Conservation (phyloP, 1,139 yeast species). For the Yamadazyma membranifaciens region DNA sequence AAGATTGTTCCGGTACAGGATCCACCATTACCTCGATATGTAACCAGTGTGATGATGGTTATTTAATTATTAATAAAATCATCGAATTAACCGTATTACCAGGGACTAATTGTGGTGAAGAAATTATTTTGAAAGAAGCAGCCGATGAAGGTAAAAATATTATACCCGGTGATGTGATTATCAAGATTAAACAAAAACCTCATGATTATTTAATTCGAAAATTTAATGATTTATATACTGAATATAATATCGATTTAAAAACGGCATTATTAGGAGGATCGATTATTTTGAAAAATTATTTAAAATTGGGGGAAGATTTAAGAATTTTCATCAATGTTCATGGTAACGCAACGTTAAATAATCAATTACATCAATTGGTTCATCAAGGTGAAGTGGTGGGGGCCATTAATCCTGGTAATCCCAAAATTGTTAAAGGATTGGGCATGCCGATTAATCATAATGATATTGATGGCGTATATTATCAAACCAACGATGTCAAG, state of each 20-base stretch:
- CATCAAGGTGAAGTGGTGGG: slow-evolving; percentile 48
- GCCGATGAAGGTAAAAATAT: slow-evolving; percentile 63
- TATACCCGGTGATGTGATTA: slow-evolving; percentile 66
- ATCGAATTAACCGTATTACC: slow-evolving; percentile 51
- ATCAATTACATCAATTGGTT: slow-evolving; percentile 21
- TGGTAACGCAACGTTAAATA: slow-evolving; percentile 27
- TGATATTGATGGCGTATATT: slow-evolving; percentile 25
- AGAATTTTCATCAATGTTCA: slow-evolving; percentile 41
- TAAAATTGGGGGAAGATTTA: slow-evolving; percentile 40
- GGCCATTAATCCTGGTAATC: slow-evolving; percentile 41
- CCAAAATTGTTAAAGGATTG: slow-evolving; percentile 47
- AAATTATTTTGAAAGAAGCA: slow-evolving; percentile 51
- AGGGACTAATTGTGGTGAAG: slow-evolving; percentile 52
- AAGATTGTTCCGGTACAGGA: slow-evolving; percentile 39
- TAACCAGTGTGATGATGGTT: slow-evolving; percentile 34
- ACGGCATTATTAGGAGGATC: slow-evolving; percentile 59
- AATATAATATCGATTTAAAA: slow-evolving; percentile 44
- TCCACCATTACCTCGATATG: slow-evolving; percentile 20
- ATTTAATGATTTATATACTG: slow-evolving; percentile 47
- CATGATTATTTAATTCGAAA: slow-evolving; percentile 48
- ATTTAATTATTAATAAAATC: slow-evolving; percentile 45
- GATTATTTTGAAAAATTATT: slow-evolving; percentile 42
- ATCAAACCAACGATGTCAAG: slow-evolving; percentile 19
- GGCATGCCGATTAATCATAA: slow-evolving; percentile 66
- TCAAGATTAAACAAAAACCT: slow-evolving; percentile 34